phyloP scores from a whole-genome alignment of 805 yeast genomes.

The Grigorovia jiainica region DNA sequence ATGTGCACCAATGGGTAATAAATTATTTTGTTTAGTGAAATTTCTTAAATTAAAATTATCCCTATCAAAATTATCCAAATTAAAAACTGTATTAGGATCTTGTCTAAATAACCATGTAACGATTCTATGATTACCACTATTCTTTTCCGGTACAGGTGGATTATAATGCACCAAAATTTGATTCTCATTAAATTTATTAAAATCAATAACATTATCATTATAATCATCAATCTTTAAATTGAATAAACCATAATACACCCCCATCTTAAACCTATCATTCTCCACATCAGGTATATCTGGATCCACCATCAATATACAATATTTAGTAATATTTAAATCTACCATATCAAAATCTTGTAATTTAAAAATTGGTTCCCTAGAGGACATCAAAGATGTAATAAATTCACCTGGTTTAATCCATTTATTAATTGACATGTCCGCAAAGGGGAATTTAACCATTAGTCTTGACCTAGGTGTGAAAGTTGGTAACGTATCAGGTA shows the following conservation, averaged over 20 bases:
- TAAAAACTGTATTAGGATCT: conserved; percentile 2
- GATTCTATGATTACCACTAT: conserved; percentile 72
- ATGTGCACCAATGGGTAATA: conserved; percentile 84
- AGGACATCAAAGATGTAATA: conserved; percentile 64
- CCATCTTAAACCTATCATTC: conserved; percentile 58
- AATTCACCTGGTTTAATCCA: conserved; percentile 75
- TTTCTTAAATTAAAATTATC: conserved; percentile 62
- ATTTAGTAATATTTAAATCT: conserved; percentile 38
- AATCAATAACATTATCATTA: conserved; percentile 44
- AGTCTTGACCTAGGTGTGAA: conserved; percentile 73
- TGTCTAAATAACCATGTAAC: conserved; percentile 90
- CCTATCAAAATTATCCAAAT: conserved; percentile 22
- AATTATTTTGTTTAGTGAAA: conserved; percentile 45
- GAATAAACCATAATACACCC: conserved; percentile 66
- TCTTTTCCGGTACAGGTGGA: conserved; percentile 88
- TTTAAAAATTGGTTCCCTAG: conserved; percentile 66
- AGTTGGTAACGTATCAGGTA: conserved; percentile 93
- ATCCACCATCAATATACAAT: conserved; percentile 74
- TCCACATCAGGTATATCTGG: conserved; percentile 82
- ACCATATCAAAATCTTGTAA: conserved; percentile 59
- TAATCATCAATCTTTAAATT: conserved; percentile 49
- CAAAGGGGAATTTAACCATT: conserved; percentile 60
- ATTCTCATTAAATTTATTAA: conserved; percentile 31
- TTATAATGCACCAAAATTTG: conserved; percentile 46
- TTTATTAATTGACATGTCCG: conserved; percentile 45